A percentile compares a stretch with the other conserved stretches of the same genome.
These are phyloP conservation scores for Solanum bukasovii DNA, from an alignment of 257 asterid species.

Conservation along the genomic window DNA sequence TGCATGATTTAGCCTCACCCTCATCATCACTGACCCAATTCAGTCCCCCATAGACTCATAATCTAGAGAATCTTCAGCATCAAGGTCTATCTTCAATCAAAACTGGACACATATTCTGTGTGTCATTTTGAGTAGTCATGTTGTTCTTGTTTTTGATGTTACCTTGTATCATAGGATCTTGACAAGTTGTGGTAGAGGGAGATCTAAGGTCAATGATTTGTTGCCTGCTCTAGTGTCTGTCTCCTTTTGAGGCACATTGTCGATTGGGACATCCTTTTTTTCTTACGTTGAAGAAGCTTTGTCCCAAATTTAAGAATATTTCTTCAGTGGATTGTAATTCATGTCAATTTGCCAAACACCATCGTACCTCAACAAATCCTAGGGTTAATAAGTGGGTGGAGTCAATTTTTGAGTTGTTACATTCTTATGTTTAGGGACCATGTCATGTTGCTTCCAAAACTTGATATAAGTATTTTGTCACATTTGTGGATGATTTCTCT, in stretches of 20 bases:
- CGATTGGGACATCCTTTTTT: not conserved
- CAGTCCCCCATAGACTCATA: too few species aligned
- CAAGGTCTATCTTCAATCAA: too few species aligned
- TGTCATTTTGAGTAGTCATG: too few species aligned
- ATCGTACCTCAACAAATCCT: not conserved
- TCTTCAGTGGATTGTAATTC: not conserved
- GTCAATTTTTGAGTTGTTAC: not conserved
- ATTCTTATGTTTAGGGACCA: not conserved
- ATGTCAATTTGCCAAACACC: not conserved
- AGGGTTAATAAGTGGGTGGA: not conserved
- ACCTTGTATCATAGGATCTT: too few species aligned
- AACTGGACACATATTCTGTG: too few species aligned
- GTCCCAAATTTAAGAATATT: not conserved
- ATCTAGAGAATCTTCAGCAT: too few species aligned
- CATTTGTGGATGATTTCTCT: not conserved
- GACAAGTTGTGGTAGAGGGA: too few species aligned
- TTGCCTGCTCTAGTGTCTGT: not conserved
- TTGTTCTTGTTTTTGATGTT: too few species aligned
- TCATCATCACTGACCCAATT: too few species aligned
- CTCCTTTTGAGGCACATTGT: not conserved
- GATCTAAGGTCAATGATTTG: too few species aligned
- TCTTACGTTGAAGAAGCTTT: not conserved
- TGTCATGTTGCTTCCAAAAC: too few species aligned
- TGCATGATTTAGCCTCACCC: too few species aligned
- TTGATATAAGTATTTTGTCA: not conserved